phyloP scores from a whole-genome alignment of 2,329 filamentous ascomycete species.

The Cytospora mali region DNA sequence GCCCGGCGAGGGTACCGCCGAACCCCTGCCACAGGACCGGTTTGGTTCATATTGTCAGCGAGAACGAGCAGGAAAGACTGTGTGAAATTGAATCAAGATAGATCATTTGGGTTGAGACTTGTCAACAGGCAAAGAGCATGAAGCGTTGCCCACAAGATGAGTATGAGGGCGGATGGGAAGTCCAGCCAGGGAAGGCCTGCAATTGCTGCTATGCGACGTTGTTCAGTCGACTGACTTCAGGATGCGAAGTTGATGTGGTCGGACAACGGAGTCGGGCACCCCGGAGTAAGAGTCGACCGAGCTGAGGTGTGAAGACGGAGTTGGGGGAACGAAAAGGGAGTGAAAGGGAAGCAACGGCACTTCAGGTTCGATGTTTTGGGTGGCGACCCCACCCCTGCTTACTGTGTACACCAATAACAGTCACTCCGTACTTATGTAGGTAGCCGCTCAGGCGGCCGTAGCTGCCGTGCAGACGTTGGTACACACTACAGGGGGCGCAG shows the following conservation, averaged over 20 bases:
- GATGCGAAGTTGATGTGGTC: background rate
- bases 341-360: background rate
- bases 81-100: background rate
- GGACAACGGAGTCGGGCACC: slow-evolving; percentile 1
- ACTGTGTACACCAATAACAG: too few species aligned
- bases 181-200: background rate
- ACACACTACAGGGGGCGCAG: background rate
- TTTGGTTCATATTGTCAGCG: slow-evolving; percentile 26
- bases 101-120: background rate
- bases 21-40: slow-evolving; percentile 23
- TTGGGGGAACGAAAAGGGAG: background rate
- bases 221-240: background rate
- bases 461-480: too few species aligned
- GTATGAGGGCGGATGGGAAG: background rate
- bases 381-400: background rate
- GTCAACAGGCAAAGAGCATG: background rate
- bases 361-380: background rate
- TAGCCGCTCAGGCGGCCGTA: too few species aligned
- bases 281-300: background rate
- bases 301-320: background rate
- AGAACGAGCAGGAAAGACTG: slow-evolving; percentile 2
- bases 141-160: background rate
- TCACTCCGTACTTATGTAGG: too few species aligned
- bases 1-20: slow-evolving; percentile 27
- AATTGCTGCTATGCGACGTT: background rate